Evolutionary conservation across 495 filamentous ascomycete species (phyloP).

Genomic region (Talaromyces proteolyticus): DNA sequence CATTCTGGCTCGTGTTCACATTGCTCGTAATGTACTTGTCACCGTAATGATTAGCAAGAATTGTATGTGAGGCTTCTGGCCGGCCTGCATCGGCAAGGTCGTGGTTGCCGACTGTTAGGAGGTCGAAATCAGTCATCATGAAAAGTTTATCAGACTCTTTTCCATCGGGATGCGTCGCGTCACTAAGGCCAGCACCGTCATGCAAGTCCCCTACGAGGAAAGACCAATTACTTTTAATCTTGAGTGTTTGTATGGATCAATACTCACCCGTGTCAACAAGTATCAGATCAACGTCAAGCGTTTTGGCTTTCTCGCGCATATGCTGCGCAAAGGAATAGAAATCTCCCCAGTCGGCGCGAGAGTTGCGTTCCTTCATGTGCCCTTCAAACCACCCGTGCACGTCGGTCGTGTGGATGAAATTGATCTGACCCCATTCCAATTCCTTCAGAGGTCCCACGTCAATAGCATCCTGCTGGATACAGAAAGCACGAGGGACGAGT

Average conservation of each 20-base stretch:
- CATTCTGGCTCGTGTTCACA: conserved; percentile 22
- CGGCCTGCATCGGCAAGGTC: conserved; percentile 26
- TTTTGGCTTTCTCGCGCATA: conserved; percentile 28
- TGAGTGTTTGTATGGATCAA: not conserved
- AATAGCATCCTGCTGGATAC: conserved; percentile 20
- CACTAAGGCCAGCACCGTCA: conserved; percentile 33
- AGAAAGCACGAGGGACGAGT: too few relatives aligned
- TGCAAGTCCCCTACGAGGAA: conserved; percentile 27
- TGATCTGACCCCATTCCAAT: conserved; percentile 40
- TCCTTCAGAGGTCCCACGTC: conserved; percentile 31
- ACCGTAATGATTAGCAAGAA: conserved; percentile 28
- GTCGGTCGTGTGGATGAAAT: conserved; percentile 41
- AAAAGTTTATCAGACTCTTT: conserved; percentile 30
- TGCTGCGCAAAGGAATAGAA: conserved; percentile 27
- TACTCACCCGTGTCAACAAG: conserved; percentile 30
- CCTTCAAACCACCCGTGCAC: conserved; percentile 43
- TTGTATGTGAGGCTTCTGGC: conserved; percentile 17
- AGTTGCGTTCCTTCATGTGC: conserved; percentile 37
- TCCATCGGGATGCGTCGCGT: conserved; percentile 31
- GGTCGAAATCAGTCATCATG: conserved; percentile 34
- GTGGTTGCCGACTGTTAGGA: conserved; percentile 37
- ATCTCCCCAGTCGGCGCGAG: conserved; percentile 37
- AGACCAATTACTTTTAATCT: not conserved
- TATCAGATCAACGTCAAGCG: conserved; percentile 27
- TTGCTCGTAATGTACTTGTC: conserved; percentile 38